Base-by-base conservation (phyloP, 805 yeast species). In the Metschnikowia chrysomelidarum region DNA sequence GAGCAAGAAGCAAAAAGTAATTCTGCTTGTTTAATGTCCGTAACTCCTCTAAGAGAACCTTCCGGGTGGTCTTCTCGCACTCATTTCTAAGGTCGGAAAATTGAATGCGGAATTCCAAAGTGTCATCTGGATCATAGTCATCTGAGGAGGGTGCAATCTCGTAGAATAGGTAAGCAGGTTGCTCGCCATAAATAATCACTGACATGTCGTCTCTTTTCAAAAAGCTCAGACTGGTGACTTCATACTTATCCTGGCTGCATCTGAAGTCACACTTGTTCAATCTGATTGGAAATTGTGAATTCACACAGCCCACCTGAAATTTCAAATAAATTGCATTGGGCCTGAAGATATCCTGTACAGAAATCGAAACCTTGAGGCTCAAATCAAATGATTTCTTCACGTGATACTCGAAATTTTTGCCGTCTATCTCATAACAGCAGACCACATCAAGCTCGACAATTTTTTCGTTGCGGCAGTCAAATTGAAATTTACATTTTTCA, bases 311-410 rank as follows among this genome's bases (percentile, higher is more conserved):
- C 28, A 86, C 69, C 10, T 82, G 75, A 52, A 83, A 87, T 47
- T 79, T 82, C 4, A 87, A 78, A 44, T 75, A 80, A 1, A 86
- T 59, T 19, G 67, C 60, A 12, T 71, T 55, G 3, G 73, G 56
- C 44, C 77, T 75, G 63, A 84, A 85, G 8, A 80, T 77, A 54
- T 87, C 95, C 49, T 84, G 91, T 2, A 85, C 94, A 2, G 87
- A 78, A 1, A 85, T 93, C 0, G 87, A 80, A 6, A 85, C 61
- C 4, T 75, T 67, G 24, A 86, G 62, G 1, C 75, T 58, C 5
- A 79, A 73, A 40, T 82, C 80, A 5, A 82, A 51, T 24, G 60
- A 62, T 4, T 59, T 50, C 13, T 51, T 53, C 8, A 63, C 33
- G 23, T 30, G 8, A 43, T 58, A 53, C 32, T 49, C 36, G 44